A percentile compares a stretch with the other conserved stretches of the same genome.
These are phyloP conservation scores for Ogataea paraovalis DNA, from an alignment of 805 yeast species.

Conservation along the genomic window DNA sequence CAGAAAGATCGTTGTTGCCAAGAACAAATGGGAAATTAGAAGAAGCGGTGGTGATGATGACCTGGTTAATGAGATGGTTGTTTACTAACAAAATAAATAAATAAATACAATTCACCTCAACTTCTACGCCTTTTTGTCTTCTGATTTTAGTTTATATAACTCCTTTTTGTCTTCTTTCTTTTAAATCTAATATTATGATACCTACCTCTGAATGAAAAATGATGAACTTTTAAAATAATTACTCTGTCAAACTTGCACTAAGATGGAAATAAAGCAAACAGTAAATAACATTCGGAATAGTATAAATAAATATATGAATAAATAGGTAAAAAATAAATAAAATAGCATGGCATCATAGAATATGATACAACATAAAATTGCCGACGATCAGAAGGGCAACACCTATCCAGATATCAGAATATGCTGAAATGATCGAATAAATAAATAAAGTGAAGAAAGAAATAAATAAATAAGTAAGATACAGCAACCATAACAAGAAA, in stretches of 20 bases:
- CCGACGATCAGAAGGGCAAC: not conserved
- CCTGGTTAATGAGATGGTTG: constrained; percentile 17
- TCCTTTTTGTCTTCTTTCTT: not conserved
- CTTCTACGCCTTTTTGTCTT: not conserved
- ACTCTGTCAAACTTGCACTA: no score
- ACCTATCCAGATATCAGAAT: no score
- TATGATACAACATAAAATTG: not conserved
- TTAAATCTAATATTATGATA: not conserved
- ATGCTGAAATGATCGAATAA: not conserved
- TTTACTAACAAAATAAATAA: constrained; percentile 6
- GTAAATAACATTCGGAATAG: not conserved
- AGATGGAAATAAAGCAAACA: not conserved
- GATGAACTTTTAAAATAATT: no score
- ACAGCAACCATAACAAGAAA: not conserved
- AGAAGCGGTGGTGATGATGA: constrained; percentile 14
- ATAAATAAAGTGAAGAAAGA: constrained; percentile 3
- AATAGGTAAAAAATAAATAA: not conserved
- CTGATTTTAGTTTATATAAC: not conserved
- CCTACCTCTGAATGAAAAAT: not conserved
- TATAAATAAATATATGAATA: not conserved
- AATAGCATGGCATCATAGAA: not conserved
- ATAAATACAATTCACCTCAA: no score
- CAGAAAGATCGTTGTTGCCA: constrained; percentile 30
- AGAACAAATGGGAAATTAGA: constrained; percentile 30
- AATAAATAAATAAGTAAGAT: constrained; percentile 4